Evolutionary conservation across 2,329 filamentous ascomycete species (phyloP).

Genomic region (Nectriaceae sp.): DNA sequence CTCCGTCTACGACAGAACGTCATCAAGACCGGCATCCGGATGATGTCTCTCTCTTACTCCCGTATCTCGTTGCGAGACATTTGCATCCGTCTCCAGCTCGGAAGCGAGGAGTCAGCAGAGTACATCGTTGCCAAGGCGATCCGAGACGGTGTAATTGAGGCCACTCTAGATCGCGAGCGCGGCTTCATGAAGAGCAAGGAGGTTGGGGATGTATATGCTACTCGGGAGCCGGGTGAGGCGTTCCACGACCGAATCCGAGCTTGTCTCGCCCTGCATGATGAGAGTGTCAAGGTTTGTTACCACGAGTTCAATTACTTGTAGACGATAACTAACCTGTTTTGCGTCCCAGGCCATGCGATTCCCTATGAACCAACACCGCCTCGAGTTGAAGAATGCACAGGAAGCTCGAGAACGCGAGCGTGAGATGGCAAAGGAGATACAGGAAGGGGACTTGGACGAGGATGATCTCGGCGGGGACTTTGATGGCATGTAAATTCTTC

Average conservation of each 20-base stretch:
- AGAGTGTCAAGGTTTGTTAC: constrained; percentile 83
- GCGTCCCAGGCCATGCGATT: constrained; percentile 84
- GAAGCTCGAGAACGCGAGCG: constrained; percentile 96
- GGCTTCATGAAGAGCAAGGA: constrained; percentile 99
- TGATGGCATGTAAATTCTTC: constrained; percentile 76
- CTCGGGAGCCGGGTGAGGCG: constrained; percentile 90
- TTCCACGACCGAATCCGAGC: constrained; percentile 97
- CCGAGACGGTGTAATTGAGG: constrained; percentile 94
- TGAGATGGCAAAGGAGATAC: constrained; percentile 98
- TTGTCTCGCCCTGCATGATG: constrained; percentile 89
- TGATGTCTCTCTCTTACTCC: constrained; percentile 98
- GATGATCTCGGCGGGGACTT: constrained; percentile 96
- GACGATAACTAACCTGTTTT: constrained; percentile 12
- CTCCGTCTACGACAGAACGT: constrained; percentile 95
- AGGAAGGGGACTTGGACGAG: constrained; percentile 95
- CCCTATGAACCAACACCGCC: constrained; percentile 97
- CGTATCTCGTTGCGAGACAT: constrained; percentile 97
- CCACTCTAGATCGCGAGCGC: constrained; percentile 87
- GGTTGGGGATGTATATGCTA: constrained; percentile 92
- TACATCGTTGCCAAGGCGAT: constrained; percentile 99
- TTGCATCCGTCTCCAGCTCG: constrained; percentile 89
- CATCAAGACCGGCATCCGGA: constrained; percentile 98
- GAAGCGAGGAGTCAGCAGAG: constrained; percentile 95
- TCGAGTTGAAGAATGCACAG: constrained; percentile 97
- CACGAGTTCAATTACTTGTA: background rate